Conservation (phyloP, 768 basidiomycete species). For the Mycena leptocephala region DNA sequence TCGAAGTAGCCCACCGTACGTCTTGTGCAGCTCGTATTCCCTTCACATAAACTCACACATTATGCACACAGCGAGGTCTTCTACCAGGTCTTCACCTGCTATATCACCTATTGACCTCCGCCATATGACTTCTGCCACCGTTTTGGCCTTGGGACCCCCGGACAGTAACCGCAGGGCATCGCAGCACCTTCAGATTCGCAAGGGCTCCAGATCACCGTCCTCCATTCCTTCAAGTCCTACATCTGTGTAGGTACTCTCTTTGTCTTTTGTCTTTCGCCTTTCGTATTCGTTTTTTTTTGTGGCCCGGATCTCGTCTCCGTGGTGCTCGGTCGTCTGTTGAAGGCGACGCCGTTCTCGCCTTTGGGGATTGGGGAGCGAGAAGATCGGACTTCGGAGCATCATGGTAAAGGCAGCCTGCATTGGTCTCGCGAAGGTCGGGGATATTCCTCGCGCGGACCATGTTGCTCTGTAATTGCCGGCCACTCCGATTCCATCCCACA, state of each 20-base stretch:
- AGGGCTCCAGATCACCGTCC: slow-evolving; percentile 78
- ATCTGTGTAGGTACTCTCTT: slow-evolving; percentile 70
- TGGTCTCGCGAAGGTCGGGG: background rate
- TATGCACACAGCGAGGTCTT: slow-evolving; percentile 20
- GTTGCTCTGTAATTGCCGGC: background rate
- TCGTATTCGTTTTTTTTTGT: background rate
- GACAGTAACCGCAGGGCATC: slow-evolving; percentile 56
- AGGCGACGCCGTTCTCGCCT: background rate
- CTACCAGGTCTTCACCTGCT: slow-evolving; percentile 32
- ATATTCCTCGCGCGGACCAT: background rate
- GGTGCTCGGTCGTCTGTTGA: background rate
- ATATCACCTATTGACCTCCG: slow-evolving; percentile 65
- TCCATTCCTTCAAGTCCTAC: slow-evolving; percentile 88
- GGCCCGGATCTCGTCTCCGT: background rate
- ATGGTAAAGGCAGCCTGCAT: background rate
- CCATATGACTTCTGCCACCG: slow-evolving; percentile 68
- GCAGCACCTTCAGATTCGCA: slow-evolving; percentile 63
- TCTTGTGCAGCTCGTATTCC: background rate
- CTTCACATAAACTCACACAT: background rate
- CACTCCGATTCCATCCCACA: background rate
- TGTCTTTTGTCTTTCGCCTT: background rate
- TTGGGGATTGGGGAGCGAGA: background rate
- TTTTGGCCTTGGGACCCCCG: slow-evolving; percentile 57
- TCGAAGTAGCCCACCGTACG: slow-evolving; percentile 19
- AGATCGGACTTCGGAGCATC: slow-evolving; percentile 14